These are phyloP conservation scores for Mortierella claussenii DNA, from an alignment of 192 early-diverging fungal species.

Conservation along the genomic window DNA sequence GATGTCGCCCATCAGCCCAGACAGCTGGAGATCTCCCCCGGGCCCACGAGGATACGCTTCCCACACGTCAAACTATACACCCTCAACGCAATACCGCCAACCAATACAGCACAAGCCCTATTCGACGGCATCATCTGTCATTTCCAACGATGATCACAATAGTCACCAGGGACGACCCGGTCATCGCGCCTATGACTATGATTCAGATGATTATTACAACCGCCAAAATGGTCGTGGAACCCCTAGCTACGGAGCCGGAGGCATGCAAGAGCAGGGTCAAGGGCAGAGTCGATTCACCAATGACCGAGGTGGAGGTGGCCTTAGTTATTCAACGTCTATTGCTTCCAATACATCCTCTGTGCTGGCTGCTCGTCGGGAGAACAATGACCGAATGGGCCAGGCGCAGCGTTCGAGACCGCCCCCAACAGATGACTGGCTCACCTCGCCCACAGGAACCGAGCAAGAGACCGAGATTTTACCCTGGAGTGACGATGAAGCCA, in stretches of 20 bases:
- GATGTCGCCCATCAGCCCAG: conserved; percentile 36
- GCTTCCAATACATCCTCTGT: conserved; percentile 40
- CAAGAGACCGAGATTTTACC: conserved; percentile 42
- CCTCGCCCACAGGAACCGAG: conserved; percentile 48
- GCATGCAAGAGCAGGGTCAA: conserved; percentile 11
- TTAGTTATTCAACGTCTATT: conserved; percentile 40
- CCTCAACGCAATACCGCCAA: conserved; percentile 22
- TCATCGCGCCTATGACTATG: conserved; percentile 23
- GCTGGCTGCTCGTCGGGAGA: conserved; percentile 28
- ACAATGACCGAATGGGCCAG: conserved; percentile 30
- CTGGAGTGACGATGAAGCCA: conserved; percentile 52
- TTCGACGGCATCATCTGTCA: conserved; percentile 23
- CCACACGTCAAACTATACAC: conserved; percentile 9
- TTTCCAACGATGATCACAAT: conserved; percentile 23
- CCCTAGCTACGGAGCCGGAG: conserved; percentile 6
- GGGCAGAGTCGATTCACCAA: conserved; percentile 8
- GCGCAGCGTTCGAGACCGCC: conserved; percentile 13
- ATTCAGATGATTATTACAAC: conserved; percentile 48
- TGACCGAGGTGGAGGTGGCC: conserved; percentile 12
- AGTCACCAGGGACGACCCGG: conserved; percentile 3
- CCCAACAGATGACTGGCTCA: conserved; percentile 34
- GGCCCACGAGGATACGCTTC: conserved; percentile 36
- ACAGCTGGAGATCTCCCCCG: conserved; percentile 49
- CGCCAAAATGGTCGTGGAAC: conserved; percentile 10
- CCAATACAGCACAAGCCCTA: not conserved